These are phyloP conservation scores for Candida yuanshanica DNA, from an alignment of 805 yeast species.

Conservation along the genomic window DNA sequence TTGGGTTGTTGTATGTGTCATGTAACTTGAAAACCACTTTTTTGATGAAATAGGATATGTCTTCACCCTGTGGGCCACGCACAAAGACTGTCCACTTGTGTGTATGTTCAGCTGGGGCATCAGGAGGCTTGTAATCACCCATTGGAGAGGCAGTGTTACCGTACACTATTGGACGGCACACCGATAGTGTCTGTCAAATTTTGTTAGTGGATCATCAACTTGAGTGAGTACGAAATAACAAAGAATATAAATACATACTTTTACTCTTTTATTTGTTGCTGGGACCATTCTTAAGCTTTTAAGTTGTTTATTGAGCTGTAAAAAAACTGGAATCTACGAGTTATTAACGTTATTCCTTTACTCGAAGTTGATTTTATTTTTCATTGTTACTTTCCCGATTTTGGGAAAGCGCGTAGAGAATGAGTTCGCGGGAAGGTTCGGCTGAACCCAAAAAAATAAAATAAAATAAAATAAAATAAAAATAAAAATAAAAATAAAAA, in stretches of 20 bases:
- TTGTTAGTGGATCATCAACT: not conserved
- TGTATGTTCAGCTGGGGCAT: constrained; percentile 84
- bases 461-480: too few relatives aligned
- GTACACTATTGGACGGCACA: constrained; percentile 72
- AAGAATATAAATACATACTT: not conserved
- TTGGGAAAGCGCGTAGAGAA: too few relatives aligned
- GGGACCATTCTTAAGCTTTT: not conserved
- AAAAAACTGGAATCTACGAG: too few relatives aligned
- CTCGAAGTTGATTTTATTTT: too few relatives aligned
- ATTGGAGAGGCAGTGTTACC: constrained; percentile 78
- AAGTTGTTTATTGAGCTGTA: too few relatives aligned
- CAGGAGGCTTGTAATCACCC: constrained; percentile 45
- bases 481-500: too few relatives aligned
- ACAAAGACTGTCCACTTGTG: constrained; percentile 95
- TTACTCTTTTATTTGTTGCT: not conserved
- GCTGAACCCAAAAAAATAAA: too few relatives aligned
- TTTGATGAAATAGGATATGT: constrained; percentile 73
- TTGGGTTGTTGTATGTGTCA: constrained; percentile 85
- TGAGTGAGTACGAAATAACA: too few relatives aligned
- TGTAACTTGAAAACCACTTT: constrained; percentile 92
- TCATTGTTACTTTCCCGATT: too few relatives aligned
- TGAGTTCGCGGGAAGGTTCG: too few relatives aligned
- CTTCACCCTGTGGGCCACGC: constrained; percentile 72
- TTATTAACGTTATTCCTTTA: too few relatives aligned
- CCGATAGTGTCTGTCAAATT: constrained; percentile 44